Base-by-base conservation (phyloP, 2,329 filamentous ascomycete genomes). In the Botryotinia narcissicola region DNA sequence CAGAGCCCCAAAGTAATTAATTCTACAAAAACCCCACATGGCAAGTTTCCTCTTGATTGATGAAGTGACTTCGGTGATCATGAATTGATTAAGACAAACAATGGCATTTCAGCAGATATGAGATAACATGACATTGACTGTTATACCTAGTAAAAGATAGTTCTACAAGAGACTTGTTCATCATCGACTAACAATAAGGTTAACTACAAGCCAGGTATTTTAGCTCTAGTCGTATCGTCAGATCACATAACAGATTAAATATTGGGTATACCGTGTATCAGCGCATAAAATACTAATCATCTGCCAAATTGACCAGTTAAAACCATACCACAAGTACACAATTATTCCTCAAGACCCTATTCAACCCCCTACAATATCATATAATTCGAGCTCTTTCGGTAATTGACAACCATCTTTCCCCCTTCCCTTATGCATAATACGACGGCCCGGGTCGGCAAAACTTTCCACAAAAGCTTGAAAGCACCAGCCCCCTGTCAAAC, bases 401-500 rank as follows among this genome's bases (percentile, higher is more conserved):
- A 54, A 29, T 29, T 2, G 18, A 7, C 51, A 54, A 4, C 14
- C n/a, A 57, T 57, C 51, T 29, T 29, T 18, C 2, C 59, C 22
- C 37, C 42, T 18, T 16, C 40, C n/a, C 35, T 4, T 16, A n/a
- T 64, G 29, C 42, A 64, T 32, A 44, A 29, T 7, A 35, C 32
- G 29, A 46, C 61, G 40, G 40, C 59, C 59, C 59, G n/a, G 4
- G 25, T 54, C 48, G 48, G 64, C 48, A 32, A 68, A 67, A 54
- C 48, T 54, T 35, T 14, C 35, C 64, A 54, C 35, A 40, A 57
- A 68, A 68, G 64, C 64, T 57, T 29, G 48, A 40, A 68, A 32
- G n/a, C 48, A 14, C 18, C 42, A 2, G 1, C 4, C 35, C 46
- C 64, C 29, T 67, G 64, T 29, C 6, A 57, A 54, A 54, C 48